These are phyloP conservation scores for Coffea eugenioides DNA, from an alignment of 257 asterid species.

Conservation along the genomic window DNA sequence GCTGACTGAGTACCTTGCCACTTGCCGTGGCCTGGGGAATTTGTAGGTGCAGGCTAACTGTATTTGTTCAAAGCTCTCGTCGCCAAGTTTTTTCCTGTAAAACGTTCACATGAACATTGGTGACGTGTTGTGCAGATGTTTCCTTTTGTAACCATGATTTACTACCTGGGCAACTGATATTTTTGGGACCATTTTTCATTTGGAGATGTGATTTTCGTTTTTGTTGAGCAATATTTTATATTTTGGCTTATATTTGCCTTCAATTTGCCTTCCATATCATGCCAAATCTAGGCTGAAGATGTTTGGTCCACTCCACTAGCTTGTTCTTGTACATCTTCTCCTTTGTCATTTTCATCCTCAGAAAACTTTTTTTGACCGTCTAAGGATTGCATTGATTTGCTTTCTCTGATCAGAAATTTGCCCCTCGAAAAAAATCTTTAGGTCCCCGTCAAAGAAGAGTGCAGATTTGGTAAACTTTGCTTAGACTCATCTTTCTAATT, in stretches of 20 bases:
- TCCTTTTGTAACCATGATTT: no score
- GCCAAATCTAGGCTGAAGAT: neutral
- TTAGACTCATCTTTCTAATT: neutral
- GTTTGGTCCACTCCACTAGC: neutral
- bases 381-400: neutral
- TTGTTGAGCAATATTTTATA: no score
- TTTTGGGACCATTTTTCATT: no score
- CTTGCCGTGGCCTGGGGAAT: no score
- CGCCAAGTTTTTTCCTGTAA: no score
- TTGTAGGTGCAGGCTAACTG: no score
- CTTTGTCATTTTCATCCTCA: neutral
- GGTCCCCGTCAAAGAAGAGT: slow-evolving; percentile 13
- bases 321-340: neutral
- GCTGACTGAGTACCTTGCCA: no score
- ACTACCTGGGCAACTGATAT: no score
- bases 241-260: neutral
- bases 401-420: slow-evolving; percentile 11
- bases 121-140: no score
- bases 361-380: neutral
- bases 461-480: neutral
- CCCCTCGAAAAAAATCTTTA: neutral
- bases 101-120: no score
- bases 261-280: neutral
- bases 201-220: no score
- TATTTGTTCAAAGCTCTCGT: no score